Evolutionary conservation across 352 stramenopile species (phyloP), one percentile per base, ranked within the genome.

Genomic region (Nothophytophthora sp.): DNA sequence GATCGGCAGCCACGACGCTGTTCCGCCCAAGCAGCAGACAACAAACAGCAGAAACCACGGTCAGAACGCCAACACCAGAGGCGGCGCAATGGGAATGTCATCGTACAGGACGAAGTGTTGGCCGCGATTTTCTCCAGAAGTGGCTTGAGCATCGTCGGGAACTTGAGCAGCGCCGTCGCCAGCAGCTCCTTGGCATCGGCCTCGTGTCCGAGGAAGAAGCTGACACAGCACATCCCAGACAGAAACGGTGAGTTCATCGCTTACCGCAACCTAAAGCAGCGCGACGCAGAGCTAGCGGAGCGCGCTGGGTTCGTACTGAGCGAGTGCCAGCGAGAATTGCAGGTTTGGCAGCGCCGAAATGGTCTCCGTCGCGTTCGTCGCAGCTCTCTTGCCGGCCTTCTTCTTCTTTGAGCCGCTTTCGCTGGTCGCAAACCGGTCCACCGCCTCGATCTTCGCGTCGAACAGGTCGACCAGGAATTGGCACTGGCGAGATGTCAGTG

Each of bases 41-140:
- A 35, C n/a, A n/a, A n/a, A n/a, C n/a, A n/a, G n/a, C n/a, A 28
- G 4, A 18, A 16, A 24, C 29, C 5, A 32, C 10, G 41, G n/a
- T 11, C 32, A 16, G 25, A 1, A 46, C n/a, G 13, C 37, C 27
- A 35, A 3, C 37, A 29, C 22, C 23, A 10, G 10, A 2, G 3
- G 10, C 15, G 16, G 37, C 22, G 19, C 1, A 5, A 37, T 43
- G 4, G 55, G n/a, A 24, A 22, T 11, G 15, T 20, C 30, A 37
- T 46, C 73, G 44, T 70, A 92, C 81, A 67, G 25, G 79, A 88
- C 2, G 74, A 88, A 10, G 67, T 78, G 44, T 78, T 86, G 15
- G 70, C 73, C 10, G 76, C 72, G 38, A 90, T 88, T 58, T 90
- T 90, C 34, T 93, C 78, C 40, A 91, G 41, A 0, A 95, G 64